phyloP scores from a whole-genome alignment of 2,329 filamentous ascomycete species.

The Macrophomina tecta region DNA sequence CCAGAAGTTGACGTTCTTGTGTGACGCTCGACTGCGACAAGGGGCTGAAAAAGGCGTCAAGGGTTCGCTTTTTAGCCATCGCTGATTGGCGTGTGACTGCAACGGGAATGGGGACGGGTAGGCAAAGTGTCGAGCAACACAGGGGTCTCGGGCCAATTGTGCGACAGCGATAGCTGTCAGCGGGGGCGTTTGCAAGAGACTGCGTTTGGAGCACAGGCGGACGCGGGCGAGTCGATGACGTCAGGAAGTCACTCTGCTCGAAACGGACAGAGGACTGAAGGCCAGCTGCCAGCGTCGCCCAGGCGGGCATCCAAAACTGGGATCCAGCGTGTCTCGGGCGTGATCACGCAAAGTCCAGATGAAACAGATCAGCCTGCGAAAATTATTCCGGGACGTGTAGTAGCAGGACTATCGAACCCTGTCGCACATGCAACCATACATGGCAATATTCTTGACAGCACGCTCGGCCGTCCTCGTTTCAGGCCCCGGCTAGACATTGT shows the following conservation, averaged over 20 bases:
- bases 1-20: background rate
- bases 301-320: background rate
- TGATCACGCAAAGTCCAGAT: conserved; percentile 19
- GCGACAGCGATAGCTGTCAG: conserved; percentile 6
- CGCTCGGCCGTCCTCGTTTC: background rate
- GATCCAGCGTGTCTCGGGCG: conserved; percentile 3
- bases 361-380: conserved; percentile 17
- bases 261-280: background rate
- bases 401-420: conserved; percentile 3
- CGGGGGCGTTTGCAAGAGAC: background rate
- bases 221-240: conserved; percentile 15
- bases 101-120: background rate
- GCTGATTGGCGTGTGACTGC: background rate
- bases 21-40: conserved; percentile 37
- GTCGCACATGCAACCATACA: conserved; percentile 21
- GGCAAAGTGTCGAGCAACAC: background rate
- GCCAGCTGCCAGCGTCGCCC: background rate
- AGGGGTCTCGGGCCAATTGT: conserved; percentile 3
- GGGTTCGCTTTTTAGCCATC: conserved; percentile 62
- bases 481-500: background rate
- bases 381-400: conserved; percentile 2
- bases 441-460: too few species aligned
- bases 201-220: background rate
- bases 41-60: conserved; percentile 72
- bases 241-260: conserved; percentile 11